A percentile compares a stretch with the other conserved stretches of the same genome.
phyloP scores from a whole-genome alignment of 805 yeast genomes.

The Wickerhamomyces hampshirensis region DNA sequence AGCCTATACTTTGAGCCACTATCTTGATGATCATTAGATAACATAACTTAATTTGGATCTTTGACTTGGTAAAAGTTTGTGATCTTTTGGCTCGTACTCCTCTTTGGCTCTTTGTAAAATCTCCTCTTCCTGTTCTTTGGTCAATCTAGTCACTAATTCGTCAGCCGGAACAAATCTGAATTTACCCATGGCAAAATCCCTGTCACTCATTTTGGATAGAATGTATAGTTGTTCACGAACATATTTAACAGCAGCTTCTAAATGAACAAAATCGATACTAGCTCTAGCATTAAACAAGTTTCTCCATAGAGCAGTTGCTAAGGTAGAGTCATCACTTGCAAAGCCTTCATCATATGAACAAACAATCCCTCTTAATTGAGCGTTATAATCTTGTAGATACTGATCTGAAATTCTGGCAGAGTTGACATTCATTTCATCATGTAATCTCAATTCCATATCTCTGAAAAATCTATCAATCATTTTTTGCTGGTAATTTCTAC shows the following conservation, averaged over 20 bases:
- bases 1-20: no score
- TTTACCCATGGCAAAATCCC: constrained; percentile 90
- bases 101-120: constrained; percentile 45
- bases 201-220: constrained; percentile 76
- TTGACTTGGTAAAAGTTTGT: constrained; percentile 54
- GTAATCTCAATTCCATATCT: constrained; percentile 83
- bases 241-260: constrained; percentile 87
- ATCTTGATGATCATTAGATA: constrained; percentile 4
- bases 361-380: constrained; percentile 85
- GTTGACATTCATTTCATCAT: constrained; percentile 79
- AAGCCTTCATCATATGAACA: constrained; percentile 93
- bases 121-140: constrained; percentile 56
- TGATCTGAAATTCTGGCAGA: constrained; percentile 80
- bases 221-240: constrained; percentile 88
- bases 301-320: constrained; percentile 84
- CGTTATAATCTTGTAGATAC: constrained; percentile 83
- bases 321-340: constrained; percentile 67
- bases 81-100: constrained; percentile 39
- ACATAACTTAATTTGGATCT: constrained; percentile 35
- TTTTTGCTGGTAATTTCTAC: constrained; percentile 87
- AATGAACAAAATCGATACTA: constrained; percentile 72
- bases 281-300: constrained; percentile 84
- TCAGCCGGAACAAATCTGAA: constrained; percentile 82
- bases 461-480: constrained; percentile 83
- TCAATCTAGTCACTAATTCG: constrained; percentile 67